phyloP scores from a whole-genome alignment of 169 alveolate genomes.

The Plasmodium gaboni region DNA sequence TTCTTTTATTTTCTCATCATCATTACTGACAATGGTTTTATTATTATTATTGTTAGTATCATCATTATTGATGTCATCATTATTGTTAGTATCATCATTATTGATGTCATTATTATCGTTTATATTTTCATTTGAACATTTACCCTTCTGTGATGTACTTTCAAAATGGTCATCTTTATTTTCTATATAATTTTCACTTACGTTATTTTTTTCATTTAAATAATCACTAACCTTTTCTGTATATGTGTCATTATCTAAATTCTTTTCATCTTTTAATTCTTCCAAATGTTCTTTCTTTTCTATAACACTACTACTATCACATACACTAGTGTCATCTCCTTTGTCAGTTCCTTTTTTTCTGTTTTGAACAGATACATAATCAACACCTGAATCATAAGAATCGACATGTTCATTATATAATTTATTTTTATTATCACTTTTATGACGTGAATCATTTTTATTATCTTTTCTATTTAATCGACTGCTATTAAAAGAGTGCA shows the following conservation, averaged over 20 bases:
- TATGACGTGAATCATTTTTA: neutral
- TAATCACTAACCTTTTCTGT: too few relatives aligned
- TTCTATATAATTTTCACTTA: too few relatives aligned
- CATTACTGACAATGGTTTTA: neutral
- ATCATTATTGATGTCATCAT: too few relatives aligned
- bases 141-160: neutral
- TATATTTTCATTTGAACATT: neutral
- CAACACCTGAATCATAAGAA: neutral
- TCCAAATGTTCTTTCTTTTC: neutral
- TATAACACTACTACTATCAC: neutral
- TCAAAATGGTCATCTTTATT: too few relatives aligned
- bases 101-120: neutral
- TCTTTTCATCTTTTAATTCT: neutral
- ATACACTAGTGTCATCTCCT: neutral
- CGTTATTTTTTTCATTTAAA: too few relatives aligned
- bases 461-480: slow-evolving; percentile 8
- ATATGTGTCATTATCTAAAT: neutral
- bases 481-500: neutral
- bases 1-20: slow-evolving; percentile 2
- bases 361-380: neutral
- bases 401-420: neutral
- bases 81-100: too few relatives aligned
- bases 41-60: neutral
- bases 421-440: neutral
- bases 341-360: neutral